phyloP scores from a whole-genome alignment of 1,139 yeast species.

The Geotrichum fermentans region DNA sequence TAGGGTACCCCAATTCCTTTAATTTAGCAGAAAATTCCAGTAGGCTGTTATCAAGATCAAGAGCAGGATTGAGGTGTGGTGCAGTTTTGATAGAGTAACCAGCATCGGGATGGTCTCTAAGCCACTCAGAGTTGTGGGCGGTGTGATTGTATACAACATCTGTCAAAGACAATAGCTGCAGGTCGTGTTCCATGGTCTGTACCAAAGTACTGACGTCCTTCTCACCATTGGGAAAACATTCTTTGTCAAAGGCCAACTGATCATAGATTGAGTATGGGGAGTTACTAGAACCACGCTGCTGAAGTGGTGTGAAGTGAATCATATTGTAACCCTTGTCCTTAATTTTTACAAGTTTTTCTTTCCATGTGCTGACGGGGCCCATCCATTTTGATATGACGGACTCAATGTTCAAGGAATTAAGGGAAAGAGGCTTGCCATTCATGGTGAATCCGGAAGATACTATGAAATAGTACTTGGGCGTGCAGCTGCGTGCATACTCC shows the following conservation, averaged over 20 bases:
- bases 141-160: conserved; percentile 96
- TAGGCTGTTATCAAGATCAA: conserved; percentile 70
- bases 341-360: conserved; percentile 54
- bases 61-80: conserved; percentile 80
- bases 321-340: conserved; percentile 80
- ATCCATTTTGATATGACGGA: conserved; percentile 90
- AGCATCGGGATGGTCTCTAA: conserved; percentile 77
- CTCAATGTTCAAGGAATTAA: conserved; percentile 79
- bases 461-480: conserved; percentile 64
- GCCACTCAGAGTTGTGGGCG: conserved; percentile 84
- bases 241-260: conserved; percentile 72
- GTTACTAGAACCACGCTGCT: conserved; percentile 78
- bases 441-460: conserved; percentile 73
- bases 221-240: conserved; percentile 48
- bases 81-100: conserved; percentile 86
- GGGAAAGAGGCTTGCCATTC: conserved; percentile 54
- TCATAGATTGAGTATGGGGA: conserved; percentile 92
- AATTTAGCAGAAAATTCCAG: conserved; percentile 58
- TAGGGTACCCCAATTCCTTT: conserved; percentile 55
- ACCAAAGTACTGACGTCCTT: conserved; percentile 48
- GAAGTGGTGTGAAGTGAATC: conserved; percentile 94
- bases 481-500: conserved; percentile 28
- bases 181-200: conserved; percentile 47
- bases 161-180: conserved; percentile 69
- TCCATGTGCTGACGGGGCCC: conserved; percentile 66